Evolutionary conservation across 2,329 filamentous ascomycete species (phyloP).

Genomic region (Xylariales sp.): DNA sequence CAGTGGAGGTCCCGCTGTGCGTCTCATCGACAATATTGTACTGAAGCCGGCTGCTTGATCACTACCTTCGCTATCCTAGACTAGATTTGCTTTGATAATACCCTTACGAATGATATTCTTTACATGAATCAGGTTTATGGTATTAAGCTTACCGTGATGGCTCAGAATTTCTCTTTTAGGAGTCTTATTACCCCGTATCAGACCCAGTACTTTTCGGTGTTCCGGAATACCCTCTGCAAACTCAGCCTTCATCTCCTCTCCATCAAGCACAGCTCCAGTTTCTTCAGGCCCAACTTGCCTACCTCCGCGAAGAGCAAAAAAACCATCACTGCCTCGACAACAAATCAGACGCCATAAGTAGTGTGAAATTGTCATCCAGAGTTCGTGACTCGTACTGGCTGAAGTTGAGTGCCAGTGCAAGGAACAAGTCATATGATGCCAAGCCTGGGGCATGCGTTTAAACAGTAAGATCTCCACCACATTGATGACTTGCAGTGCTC

Average conservation of each 20-base stretch:
- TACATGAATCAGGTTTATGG: not conserved
- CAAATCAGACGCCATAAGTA: conserved; percentile 19
- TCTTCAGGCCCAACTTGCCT: conserved; percentile 36
- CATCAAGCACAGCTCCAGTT: conserved; percentile 12
- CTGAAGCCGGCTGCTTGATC: conserved; percentile 38
- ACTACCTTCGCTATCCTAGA: conserved; percentile 10
- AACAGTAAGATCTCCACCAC: conserved; percentile 31
- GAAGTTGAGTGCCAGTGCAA: conserved; percentile 22
- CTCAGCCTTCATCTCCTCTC: conserved; percentile 24
- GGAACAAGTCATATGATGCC: conserved; percentile 21
- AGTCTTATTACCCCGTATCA: conserved; percentile 4
- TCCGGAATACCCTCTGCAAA: conserved; percentile 10
- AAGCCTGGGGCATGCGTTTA: conserved; percentile 17
- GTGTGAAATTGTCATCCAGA: conserved; percentile 20
- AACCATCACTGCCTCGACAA: conserved; percentile 14
- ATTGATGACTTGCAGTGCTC: conserved; percentile 26
- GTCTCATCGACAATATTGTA: conserved; percentile 92
- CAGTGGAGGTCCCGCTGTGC: conserved; percentile 67
- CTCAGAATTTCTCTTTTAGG: not conserved
- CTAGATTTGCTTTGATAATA: conserved; percentile 9
- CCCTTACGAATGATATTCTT: not conserved
- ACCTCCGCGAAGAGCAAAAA: conserved; percentile 38
- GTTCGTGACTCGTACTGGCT: conserved; percentile 19
- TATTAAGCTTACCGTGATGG: too few relatives aligned
- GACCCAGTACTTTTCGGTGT: conserved; percentile 12